Percentiles rank a stretch among this genome's conserved stretches.
These are phyloP conservation scores for Penicillium paneum DNA, from an alignment of 2,329 filamentous ascomycete species.

Conservation along the genomic window DNA sequence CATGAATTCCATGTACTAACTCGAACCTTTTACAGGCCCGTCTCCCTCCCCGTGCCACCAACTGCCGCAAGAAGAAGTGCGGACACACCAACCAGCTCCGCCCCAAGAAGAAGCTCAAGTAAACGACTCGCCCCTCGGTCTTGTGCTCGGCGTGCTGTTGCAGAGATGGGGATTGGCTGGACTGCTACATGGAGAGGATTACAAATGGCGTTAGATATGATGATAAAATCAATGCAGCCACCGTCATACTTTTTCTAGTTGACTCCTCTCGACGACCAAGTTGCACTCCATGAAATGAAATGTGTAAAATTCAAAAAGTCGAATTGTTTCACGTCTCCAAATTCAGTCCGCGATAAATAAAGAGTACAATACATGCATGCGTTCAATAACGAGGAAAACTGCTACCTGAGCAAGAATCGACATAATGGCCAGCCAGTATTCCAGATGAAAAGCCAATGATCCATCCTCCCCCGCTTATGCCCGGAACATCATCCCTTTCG, in stretches of 20 bases:
- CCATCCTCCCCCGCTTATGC: slow-evolving; percentile 9
- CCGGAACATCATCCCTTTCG: slow-evolving; percentile 31
- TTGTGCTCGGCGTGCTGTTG: slow-evolving; percentile 45
- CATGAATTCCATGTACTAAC: slow-evolving; percentile 4
- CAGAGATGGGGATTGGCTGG: slow-evolving; percentile 31
- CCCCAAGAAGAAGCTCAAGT: slow-evolving; percentile 99
- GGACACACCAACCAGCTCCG: slow-evolving; percentile 99
- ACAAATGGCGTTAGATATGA: slow-evolving; percentile 41
- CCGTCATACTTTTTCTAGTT: slow-evolving; percentile 37
- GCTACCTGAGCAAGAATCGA: slow-evolving; percentile 23
- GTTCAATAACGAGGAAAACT: slow-evolving; percentile 8
- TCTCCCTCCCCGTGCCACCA: slow-evolving; percentile 96
- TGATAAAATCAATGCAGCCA: slow-evolving; percentile 37
- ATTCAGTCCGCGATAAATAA: slow-evolving; percentile 7
- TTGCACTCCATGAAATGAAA: slow-evolving; percentile 37
- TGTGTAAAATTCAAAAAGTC: slow-evolving; percentile 35
- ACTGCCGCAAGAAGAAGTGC: slow-evolving; percentile 99
- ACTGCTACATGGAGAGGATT: slow-evolving; percentile 37
- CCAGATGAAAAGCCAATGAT: background rate
- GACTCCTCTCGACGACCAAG: slow-evolving; percentile 33
- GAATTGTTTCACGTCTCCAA: slow-evolving; percentile 3
- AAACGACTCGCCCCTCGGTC: slow-evolving; percentile 45
- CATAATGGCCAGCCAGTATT: slow-evolving; percentile 8
- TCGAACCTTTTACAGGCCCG: slow-evolving; percentile 53
- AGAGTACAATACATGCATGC: slow-evolving; percentile 19